Base-by-base conservation (phyloP, 768 basidiomycete species). In the Rhizopogon roseolus region DNA sequence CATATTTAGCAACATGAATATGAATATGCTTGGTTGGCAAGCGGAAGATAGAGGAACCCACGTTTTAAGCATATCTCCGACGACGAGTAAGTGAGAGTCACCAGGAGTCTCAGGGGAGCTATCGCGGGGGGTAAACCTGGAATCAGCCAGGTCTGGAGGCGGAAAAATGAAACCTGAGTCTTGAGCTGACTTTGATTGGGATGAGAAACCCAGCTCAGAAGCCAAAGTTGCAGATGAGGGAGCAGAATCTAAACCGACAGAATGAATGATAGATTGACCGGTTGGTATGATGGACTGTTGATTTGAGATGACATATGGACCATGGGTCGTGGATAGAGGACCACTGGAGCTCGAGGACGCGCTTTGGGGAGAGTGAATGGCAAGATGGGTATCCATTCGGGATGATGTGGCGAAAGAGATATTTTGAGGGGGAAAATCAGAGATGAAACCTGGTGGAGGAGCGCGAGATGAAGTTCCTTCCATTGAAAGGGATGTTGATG, bases 11-110 rank as follows among this genome's bases (percentile, higher is more conserved):
- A 55, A 48, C 8, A 48, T 14, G 34, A 48, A 48, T 9, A 48
- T 14, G 34, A 48, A 36, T 48, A 48, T 36, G 34, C 46, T 22
- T 25, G 2, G 46, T 16, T 34, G 34, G 8, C 19, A 48, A 48
- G 34, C 22, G 34, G 34, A 48, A 36, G 9, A 48, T 48, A 16
- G 8, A 22, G 29, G 34, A 48, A 66, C 80, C 66, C 60, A 86
- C 86, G 79, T 76, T 64, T 76, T 77, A 39, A 81, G 66, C 71
- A 81, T 73, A 61, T 73, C 74, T 11, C 76, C 75, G 36, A 80
- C 73, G 25, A 72, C 73, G 66, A 74, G 69, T 60, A 86, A 70
- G 63, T 81, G 78, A 1, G 78, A 69, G 50, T 72, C 80, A 25
- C 71, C 71, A 25, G 68, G 59, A 3, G 66, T 51, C 43, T 78